A percentile compares a stretch with the other conserved stretches of the same genome.
phyloP scores from a whole-genome alignment of 2,329 filamentous ascomycete species.

The Westerdykella sp. region DNA sequence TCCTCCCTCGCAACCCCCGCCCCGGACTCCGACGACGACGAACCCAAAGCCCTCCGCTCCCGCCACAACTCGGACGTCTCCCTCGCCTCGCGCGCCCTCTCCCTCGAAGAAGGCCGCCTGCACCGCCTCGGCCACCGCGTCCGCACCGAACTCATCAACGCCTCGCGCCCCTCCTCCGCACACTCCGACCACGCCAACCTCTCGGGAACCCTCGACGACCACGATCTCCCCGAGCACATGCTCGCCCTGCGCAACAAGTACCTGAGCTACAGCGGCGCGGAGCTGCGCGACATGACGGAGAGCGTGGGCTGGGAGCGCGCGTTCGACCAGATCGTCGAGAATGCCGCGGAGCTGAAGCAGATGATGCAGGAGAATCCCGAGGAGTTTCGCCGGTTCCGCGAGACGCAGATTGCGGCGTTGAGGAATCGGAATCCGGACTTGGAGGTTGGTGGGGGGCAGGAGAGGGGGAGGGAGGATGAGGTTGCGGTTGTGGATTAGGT shows the following conservation, averaged over 20 bases:
- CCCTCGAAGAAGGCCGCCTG: slow-evolving; percentile 63
- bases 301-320: slow-evolving; percentile 56
- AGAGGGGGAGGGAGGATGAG: slow-evolving; percentile 6
- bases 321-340: slow-evolving; percentile 57
- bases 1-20: background rate
- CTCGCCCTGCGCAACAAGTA: slow-evolving; percentile 57
- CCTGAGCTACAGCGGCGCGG: slow-evolving; percentile 56
- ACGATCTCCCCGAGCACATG: slow-evolving; percentile 38
- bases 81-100: slow-evolving; percentile 58
- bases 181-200: slow-evolving; percentile 18
- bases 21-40: slow-evolving; percentile 37
- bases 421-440: slow-evolving; percentile 30
- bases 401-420: slow-evolving; percentile 35
- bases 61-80: slow-evolving; percentile 62
- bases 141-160: slow-evolving; percentile 54
- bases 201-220: slow-evolving; percentile 31
- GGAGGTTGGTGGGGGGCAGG: slow-evolving; percentile 27
- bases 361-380: slow-evolving; percentile 44
- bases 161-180: slow-evolving; percentile 21
- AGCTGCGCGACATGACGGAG: slow-evolving; percentile 49
- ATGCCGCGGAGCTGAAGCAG: slow-evolving; percentile 59
- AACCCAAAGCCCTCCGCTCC: slow-evolving; percentile 44
- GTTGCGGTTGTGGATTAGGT: background rate
- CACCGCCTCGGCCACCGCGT: slow-evolving; percentile 63
- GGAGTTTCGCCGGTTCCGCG: slow-evolving; percentile 27